Evolutionary conservation across 495 filamentous ascomycete genomes (phyloP).

Genomic region (Penicillium argentinense): DNA sequence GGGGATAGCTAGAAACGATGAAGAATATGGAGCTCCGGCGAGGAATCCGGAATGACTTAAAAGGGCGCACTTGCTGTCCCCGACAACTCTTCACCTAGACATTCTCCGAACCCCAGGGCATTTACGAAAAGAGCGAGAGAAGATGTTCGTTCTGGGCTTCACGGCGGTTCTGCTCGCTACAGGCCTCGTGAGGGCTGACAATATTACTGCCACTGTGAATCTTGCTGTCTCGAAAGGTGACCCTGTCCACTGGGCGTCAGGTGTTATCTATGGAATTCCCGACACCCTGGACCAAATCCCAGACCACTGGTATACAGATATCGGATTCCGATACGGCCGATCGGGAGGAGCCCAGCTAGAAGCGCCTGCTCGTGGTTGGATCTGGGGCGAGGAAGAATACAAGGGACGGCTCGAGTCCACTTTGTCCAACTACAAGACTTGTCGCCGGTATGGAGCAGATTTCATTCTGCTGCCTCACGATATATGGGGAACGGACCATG

Average conservation of each 20-base stretch:
- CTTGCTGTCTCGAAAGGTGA: constrained; percentile 6
- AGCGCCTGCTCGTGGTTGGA: constrained; percentile 21
- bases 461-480: constrained; percentile 45
- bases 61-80: no score
- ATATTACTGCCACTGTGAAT: constrained; percentile 14
- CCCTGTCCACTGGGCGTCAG: constrained; percentile 26
- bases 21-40: background rate
- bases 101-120: no score
- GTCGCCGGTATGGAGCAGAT: constrained; percentile 31
- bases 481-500: constrained; percentile 40
- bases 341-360: constrained; percentile 24
- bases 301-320: constrained; percentile 25
- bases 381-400: constrained; percentile 23
- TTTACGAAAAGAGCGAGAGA: no score
- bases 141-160: background rate
- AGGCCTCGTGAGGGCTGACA: constrained; percentile 7
- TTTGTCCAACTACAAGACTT: constrained; percentile 38
- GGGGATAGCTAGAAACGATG: background rate
- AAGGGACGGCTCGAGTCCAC: constrained; percentile 35
- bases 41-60: background rate
- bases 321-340: constrained; percentile 18
- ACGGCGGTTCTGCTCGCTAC: background rate
- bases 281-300: constrained; percentile 28
- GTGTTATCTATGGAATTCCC: constrained; percentile 38
- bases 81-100: no score